Evolutionary conservation across 768 basidiomycete species (phyloP).

Genomic region (Cystoderma amianthinum): DNA sequence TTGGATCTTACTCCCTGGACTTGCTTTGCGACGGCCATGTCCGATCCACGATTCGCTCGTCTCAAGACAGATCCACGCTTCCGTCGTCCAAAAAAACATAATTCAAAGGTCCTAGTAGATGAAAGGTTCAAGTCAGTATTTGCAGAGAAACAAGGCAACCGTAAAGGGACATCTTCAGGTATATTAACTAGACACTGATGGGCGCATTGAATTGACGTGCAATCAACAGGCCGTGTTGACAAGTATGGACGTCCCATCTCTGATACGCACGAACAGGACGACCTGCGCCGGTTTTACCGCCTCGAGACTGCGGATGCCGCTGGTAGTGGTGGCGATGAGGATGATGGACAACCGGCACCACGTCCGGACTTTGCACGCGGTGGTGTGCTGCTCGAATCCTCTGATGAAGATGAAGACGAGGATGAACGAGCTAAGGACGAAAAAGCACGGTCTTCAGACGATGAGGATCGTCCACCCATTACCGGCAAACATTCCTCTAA

Average conservation of each 20-base stretch:
- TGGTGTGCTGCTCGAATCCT: conserved; percentile 81
- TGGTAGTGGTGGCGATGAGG: conserved; percentile 12
- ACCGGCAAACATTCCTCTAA: too few species aligned
- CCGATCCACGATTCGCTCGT: conserved; percentile 83
- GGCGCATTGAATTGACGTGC: not conserved
- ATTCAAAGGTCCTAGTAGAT: conserved; percentile 82
- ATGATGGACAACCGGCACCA: conserved; percentile 13
- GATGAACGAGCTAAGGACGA: conserved; percentile 6
- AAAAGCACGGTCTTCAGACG: not conserved
- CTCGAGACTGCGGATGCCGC: conserved; percentile 42
- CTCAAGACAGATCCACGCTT: conserved; percentile 92
- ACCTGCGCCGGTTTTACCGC: conserved; percentile 76
- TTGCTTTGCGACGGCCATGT: conserved; percentile 29
- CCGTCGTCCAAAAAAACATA: conserved; percentile 72
- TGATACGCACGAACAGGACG: conserved; percentile 64
- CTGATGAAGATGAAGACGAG: conserved; percentile 57
- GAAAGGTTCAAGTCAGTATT: conserved; percentile 86
- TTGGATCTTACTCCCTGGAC: not conserved
- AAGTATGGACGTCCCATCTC: conserved; percentile 81
- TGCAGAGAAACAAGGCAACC: conserved; percentile 30
- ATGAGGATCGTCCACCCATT: not conserved
- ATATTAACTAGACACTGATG: not conserved
- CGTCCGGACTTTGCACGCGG: conserved; percentile 85
- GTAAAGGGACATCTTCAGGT: not conserved
- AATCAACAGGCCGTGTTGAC: conserved; percentile 60